Evolutionary conservation across 2,329 filamentous ascomycete species (phyloP).

Genomic region (Berkeleyomyces rouxiae): DNA sequence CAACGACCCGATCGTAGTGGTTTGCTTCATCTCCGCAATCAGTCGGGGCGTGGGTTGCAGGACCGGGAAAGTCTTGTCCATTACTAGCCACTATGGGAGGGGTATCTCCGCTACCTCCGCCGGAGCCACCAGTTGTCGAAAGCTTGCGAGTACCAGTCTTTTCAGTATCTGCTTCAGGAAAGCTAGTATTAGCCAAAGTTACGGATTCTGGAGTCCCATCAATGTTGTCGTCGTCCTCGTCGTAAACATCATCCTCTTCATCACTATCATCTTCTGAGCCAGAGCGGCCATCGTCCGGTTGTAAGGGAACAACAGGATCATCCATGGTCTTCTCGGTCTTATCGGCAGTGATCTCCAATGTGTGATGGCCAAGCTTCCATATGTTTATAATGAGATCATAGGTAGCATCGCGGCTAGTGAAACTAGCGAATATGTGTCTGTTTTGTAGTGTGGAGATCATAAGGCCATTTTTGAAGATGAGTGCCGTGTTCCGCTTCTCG

Average conservation of each 20-base stretch:
- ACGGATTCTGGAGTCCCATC: conserved; percentile 14
- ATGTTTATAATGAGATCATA: conserved; percentile 96
- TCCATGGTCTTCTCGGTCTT: conserved; percentile 71
- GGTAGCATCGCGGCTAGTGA: conserved; percentile 84
- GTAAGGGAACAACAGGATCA: conserved; percentile 17
- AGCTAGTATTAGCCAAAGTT: conserved; percentile 23
- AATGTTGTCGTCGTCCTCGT: conserved; percentile 64
- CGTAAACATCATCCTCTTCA: conserved; percentile 56
- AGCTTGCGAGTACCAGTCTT: conserved; percentile 53
- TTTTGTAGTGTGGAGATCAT: conserved; percentile 93
- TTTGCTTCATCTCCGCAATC: conserved; percentile 63
- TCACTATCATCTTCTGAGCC: conserved; percentile 44
- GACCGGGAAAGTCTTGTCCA: conserved; percentile 61
- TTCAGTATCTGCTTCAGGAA: conserved; percentile 37
- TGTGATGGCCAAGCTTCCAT: conserved; percentile 92
- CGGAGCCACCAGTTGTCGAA: conserved; percentile 31
- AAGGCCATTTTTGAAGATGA: conserved; percentile 93
- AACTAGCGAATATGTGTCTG: conserved; percentile 88
- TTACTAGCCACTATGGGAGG: conserved; percentile 26
- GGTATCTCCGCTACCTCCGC: conserved; percentile 25
- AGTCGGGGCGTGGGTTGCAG: conserved; percentile 64
- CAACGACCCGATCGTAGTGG: conserved; percentile 73
- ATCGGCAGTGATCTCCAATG: conserved; percentile 78
- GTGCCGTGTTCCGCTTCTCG: conserved; percentile 88
- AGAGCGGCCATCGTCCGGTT: conserved; percentile 32